phyloP scores from a whole-genome alignment of 2,329 filamentous ascomycete species.

The Rasamsonia emersonii region DNA sequence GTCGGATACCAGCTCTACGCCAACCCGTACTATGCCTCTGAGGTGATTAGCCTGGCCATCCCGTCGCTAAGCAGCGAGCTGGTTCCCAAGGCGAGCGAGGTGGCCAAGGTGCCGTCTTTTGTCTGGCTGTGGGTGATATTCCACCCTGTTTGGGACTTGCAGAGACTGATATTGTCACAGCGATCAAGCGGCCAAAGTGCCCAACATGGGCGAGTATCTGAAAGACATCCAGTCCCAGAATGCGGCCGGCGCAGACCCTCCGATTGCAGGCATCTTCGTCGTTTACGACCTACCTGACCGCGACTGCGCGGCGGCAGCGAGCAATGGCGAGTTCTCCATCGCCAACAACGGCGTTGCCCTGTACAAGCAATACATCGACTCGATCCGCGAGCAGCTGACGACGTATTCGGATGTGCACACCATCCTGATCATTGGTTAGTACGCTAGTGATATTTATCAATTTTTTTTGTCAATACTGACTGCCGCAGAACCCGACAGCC shows the following conservation, averaged over 20 bases:
- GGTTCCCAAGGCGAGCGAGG: slow-evolving; percentile 41
- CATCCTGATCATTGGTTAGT: slow-evolving; percentile 42
- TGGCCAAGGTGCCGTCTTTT: slow-evolving; percentile 44
- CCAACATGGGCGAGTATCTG: slow-evolving; percentile 40
- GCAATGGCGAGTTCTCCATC: slow-evolving; percentile 54
- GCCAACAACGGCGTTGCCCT: slow-evolving; percentile 43
- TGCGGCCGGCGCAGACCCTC: slow-evolving; percentile 38
- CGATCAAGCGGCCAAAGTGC: slow-evolving; percentile 43
- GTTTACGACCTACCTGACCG: slow-evolving; percentile 57
- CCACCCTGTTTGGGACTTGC: not conserved
- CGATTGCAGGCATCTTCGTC: slow-evolving; percentile 45
- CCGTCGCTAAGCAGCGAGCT: slow-evolving; percentile 52
- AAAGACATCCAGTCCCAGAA: slow-evolving; percentile 41
- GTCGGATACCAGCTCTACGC: slow-evolving; percentile 42
- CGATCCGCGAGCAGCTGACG: slow-evolving; percentile 45
- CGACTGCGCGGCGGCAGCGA: slow-evolving; percentile 55
- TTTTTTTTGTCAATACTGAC: slow-evolving; percentile 19
- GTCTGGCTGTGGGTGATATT: slow-evolving; percentile 40
- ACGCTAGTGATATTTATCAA: not conserved
- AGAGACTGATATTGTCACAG: slow-evolving; percentile 11
- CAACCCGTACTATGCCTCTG: slow-evolving; percentile 46
- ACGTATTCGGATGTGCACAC: slow-evolving; percentile 46
- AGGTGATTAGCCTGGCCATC: slow-evolving; percentile 48
- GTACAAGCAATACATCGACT: slow-evolving; percentile 48
- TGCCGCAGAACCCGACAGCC: slow-evolving; percentile 51